Percentiles rank a stretch among this genome's conserved stretches.
Evolutionary conservation across 2,329 filamentous ascomycete species (phyloP).

Genomic region (Aureobasidium sp.): DNA sequence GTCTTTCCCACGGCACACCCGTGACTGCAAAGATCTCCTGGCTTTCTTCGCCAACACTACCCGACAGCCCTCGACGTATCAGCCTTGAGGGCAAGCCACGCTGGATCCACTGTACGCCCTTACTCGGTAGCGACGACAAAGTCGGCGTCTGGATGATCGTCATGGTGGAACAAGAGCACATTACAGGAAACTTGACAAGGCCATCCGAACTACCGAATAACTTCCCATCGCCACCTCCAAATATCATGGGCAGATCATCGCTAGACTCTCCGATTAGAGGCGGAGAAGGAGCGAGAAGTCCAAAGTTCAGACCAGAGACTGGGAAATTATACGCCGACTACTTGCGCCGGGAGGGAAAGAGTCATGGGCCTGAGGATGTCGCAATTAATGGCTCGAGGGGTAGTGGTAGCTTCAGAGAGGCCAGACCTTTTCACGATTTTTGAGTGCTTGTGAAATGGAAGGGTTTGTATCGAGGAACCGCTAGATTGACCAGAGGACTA

Average conservation of each 20-base stretch:
- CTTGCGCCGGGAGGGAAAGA: constrained; percentile 26
- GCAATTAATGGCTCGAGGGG: background rate
- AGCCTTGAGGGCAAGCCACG: constrained; percentile 27
- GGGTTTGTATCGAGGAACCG: background rate
- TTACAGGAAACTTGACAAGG: constrained; percentile 23
- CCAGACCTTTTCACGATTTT: constrained; percentile 8
- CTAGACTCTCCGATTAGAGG: constrained; percentile 9
- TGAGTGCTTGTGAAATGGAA: background rate
- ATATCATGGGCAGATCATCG: background rate
- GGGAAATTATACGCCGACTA: constrained; percentile 32
- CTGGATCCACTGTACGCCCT: constrained; percentile 41
- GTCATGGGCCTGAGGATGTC: background rate
- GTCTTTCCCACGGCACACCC: constrained; percentile 32
- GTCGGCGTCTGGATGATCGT: constrained; percentile 44
- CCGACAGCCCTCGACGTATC: constrained; percentile 12
- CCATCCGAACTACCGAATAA: constrained; percentile 10
- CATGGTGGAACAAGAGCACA: constrained; percentile 35
- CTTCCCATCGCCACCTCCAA: background rate
- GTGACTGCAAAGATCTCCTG: constrained; percentile 41
- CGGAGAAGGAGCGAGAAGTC: constrained; percentile 14
- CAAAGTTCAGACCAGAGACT: constrained; percentile 22
- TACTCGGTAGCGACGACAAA: constrained; percentile 36
- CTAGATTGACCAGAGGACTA: background rate
- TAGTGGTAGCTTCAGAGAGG: background rate
- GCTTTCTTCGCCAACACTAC: constrained; percentile 23